Base-by-base conservation (phyloP, 331 rosid genomes). In the Cucumis variabilis region DNA sequence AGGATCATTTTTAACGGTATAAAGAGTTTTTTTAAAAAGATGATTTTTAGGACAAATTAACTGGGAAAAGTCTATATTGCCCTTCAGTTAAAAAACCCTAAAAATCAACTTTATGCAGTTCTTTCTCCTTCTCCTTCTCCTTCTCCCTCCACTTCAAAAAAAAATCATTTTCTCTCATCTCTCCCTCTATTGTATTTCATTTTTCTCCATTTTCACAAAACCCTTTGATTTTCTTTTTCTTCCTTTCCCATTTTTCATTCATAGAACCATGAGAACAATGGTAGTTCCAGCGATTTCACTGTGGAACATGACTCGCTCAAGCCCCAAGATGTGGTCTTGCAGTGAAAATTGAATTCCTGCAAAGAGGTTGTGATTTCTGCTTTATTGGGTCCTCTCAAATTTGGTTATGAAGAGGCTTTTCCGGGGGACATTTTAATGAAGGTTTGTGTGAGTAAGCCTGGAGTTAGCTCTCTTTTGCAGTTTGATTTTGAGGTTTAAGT, bases 281-380 rank as follows among this genome's bases (percentile, higher is more conserved):
- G 91, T 53, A 89, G 92, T 23, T 78, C 88, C 87, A 95, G 97
- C 28, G 93, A 91, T 77, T 95, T 94, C 85, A 71, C 46, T 24
- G 89, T 94, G 87, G 98, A 93, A 19, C 88, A 91, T 62, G 96
- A 94, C 88, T 92, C 90, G 5, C 90, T 87, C 50, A 74, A 33
- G 79, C 86, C 97, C 46, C 91, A 92, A 85, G 98, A 95, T 89
- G 94, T 95, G 79, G 75, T 95, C 89, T 92, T 97, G 86, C 87
- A 94, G 67, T 86, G 93, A 69, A 93, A 93, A 88, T 86, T 79
- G 11, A 90, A 90, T 83, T 90, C 93, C 0, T 97, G 98, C 9
- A 98, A 94, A 87, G 98, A 92, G 90, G 87, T 97, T 85, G 95
- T 93, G 2, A 66, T 97, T 51, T 97, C 99, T 12, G 98, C 98